Percentiles rank a stretch among this genome's conserved stretches.
Evolutionary conservation across 169 alveolate species (phyloP).

Genomic region (Prorocentrum cordatum): DNA sequence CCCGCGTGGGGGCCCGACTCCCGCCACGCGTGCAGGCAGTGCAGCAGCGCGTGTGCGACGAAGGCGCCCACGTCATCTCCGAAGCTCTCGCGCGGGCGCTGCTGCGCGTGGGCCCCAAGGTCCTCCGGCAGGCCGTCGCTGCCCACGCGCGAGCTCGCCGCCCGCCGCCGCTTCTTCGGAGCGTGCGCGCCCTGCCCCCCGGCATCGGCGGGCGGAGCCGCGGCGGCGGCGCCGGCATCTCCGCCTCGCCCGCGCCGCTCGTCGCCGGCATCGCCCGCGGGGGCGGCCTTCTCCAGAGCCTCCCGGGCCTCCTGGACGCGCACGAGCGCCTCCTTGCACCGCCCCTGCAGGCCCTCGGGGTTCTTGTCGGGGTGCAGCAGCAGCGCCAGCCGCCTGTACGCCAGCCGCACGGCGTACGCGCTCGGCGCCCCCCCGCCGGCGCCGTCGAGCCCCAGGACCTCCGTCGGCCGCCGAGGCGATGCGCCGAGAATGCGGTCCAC

Average conservation of each 20-base stretch:
- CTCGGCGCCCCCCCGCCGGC: not conserved
- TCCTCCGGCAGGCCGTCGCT: too few relatives aligned
- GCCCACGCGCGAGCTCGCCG: too few relatives aligned
- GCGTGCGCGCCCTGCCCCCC: too few relatives aligned
- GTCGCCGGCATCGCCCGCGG: too few relatives aligned
- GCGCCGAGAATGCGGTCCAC: not conserved
- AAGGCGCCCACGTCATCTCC: too few relatives aligned
- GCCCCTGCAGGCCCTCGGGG: not conserved
- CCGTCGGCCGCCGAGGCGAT: not conserved
- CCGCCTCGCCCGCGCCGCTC: too few relatives aligned
- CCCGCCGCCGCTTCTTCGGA: too few relatives aligned
- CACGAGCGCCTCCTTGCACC: not conserved
- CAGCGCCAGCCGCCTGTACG: not conserved
- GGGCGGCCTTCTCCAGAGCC: too few relatives aligned
- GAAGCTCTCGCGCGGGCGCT: too few relatives aligned
- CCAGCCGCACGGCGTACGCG: not conserved
- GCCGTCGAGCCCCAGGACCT: not conserved
- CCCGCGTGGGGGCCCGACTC: not conserved
- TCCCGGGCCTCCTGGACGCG: not conserved
- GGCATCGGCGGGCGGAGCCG: too few relatives aligned
- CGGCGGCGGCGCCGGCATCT: too few relatives aligned
- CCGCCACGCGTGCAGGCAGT: not conserved
- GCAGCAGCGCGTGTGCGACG: not conserved
- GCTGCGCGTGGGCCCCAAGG: too few relatives aligned
- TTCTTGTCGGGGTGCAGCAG: not conserved